Conservation (phyloP, 768 basidiomycete species). For the Boletus coccyginus region DNA sequence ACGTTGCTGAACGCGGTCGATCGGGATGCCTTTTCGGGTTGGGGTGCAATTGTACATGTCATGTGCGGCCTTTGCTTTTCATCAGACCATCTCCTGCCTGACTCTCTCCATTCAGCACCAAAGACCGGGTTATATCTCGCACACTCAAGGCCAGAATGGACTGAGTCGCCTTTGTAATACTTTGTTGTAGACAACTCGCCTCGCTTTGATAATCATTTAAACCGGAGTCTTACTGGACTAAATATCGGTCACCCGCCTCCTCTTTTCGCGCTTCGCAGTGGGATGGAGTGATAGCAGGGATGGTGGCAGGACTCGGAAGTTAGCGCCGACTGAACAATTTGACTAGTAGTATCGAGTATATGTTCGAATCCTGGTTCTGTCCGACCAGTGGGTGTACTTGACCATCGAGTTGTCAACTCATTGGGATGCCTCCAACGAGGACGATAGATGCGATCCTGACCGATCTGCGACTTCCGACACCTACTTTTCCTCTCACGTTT, state of each 20-base stretch:
- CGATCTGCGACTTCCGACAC: conserved; percentile 14
- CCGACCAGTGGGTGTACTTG: background rate
- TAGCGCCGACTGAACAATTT: conserved; percentile 1
- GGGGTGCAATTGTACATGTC: conserved; percentile 94
- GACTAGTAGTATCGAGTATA: background rate
- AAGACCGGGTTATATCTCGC: conserved; percentile 76
- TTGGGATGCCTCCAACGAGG: conserved; percentile 1
- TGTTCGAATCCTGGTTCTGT: background rate
- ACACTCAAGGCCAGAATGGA: conserved; percentile 93
- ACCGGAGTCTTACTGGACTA: background rate
- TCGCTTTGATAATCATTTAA: background rate
- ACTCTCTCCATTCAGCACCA: conserved; percentile 46
- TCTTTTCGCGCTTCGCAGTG: background rate
- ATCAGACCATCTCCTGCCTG: conserved; percentile 6
- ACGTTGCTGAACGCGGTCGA: conserved; percentile 94
- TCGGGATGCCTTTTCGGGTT: conserved; percentile 94
- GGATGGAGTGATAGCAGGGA: background rate
- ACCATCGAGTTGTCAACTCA: background rate
- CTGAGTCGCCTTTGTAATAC: conserved; percentile 35
- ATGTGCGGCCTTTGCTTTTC: conserved; percentile 59
- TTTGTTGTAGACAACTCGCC: conserved; percentile 20
- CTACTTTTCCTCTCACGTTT: conserved; percentile 18
- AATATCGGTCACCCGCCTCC: background rate
- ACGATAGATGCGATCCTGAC: conserved; percentile 11
- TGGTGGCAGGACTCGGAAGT: background rate